phyloP scores from a whole-genome alignment of 345 rosid species.

The Fremontodendron californicum region DNA sequence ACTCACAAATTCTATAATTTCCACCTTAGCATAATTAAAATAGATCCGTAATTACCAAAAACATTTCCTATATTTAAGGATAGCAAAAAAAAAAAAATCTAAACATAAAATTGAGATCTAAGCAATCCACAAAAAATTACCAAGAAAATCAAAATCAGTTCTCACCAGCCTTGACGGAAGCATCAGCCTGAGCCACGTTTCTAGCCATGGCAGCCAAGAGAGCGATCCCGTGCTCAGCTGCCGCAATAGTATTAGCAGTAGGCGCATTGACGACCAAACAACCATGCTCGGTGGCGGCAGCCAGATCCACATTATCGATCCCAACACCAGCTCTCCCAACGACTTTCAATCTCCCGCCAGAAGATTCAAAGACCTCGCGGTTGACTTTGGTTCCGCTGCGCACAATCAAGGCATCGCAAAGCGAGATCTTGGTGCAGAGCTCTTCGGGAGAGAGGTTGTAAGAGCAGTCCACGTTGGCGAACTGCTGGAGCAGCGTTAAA shows the following conservation, averaged over 20 bases:
- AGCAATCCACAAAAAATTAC: not conserved
- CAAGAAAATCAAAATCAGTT: not conserved
- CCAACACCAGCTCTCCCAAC: slow-evolving; percentile 98
- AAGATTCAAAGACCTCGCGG: slow-evolving; percentile 74
- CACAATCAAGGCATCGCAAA: slow-evolving; percentile 78
- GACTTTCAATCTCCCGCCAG: slow-evolving; percentile 70
- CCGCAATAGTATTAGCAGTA: slow-evolving; percentile 84
- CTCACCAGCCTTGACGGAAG: slow-evolving; percentile 86
- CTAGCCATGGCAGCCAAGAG: slow-evolving; percentile 85
- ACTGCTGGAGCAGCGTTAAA: slow-evolving; percentile 45
- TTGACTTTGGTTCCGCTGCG: slow-evolving; percentile 75
- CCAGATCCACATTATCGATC: slow-evolving; percentile 88
- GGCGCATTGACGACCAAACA: slow-evolving; percentile 92
- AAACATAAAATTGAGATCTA: slow-evolving; percentile 5
- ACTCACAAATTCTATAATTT: not conserved
- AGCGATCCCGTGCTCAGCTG: slow-evolving; percentile 91
- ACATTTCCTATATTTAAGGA: not conserved
- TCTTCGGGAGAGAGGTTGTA: slow-evolving; percentile 78
- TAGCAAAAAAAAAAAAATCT: not conserved
- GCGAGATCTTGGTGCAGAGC: slow-evolving; percentile 83
- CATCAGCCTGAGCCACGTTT: slow-evolving; percentile 85
- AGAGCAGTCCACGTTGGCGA: slow-evolving; percentile 69
- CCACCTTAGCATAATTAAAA: not conserved
- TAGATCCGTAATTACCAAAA: not conserved
- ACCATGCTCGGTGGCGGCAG: slow-evolving; percentile 83